Conservation (phyloP, 2,329 filamentous ascomycete genomes). For the Epichloe coenophiala region DNA sequence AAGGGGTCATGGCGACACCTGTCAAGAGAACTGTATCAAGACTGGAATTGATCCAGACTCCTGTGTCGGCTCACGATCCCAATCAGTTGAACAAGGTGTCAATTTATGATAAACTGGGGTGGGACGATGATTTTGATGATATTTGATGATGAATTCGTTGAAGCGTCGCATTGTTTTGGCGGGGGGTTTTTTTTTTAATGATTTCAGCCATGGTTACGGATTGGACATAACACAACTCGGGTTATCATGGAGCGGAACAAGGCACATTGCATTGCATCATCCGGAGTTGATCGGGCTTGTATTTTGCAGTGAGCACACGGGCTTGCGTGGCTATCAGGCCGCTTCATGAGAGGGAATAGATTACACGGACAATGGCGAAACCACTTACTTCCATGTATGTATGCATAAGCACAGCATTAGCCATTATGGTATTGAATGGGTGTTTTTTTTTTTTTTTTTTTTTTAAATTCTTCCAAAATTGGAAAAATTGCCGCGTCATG, state of each 20-base stretch:
- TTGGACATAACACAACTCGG: not conserved
- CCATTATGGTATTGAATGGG: not conserved
- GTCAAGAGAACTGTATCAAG: slow-evolving; percentile 19
- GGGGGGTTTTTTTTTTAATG: not conserved
- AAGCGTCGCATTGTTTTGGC: slow-evolving; percentile 5
- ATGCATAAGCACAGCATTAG: not conserved
- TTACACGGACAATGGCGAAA: not conserved
- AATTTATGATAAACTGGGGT: slow-evolving; percentile 42
- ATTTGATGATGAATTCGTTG: slow-evolving; percentile 18
- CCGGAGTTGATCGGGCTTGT: not conserved
- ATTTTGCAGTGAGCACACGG: not conserved
- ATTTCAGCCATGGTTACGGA: not conserved
- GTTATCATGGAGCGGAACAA: not conserved
- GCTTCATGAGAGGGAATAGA: not conserved
- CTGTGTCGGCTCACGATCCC: slow-evolving; percentile 7
- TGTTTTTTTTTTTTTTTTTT: no score
- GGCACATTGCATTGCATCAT: not conserved
- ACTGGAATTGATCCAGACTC: slow-evolving; percentile 7
- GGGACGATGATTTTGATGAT: slow-evolving; percentile 43
- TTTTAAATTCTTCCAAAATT: not conserved
- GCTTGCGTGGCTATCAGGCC: not conserved
- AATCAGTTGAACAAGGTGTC: slow-evolving; percentile 20
- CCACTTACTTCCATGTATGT: not conserved
- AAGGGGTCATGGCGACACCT: slow-evolving; percentile 25
- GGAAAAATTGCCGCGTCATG: not conserved